Percentiles rank a stretch among this genome's conserved stretches.
Evolutionary conservation across 345 rosid genomes (phyloP).

Genomic region (Ceriops decandra): DNA sequence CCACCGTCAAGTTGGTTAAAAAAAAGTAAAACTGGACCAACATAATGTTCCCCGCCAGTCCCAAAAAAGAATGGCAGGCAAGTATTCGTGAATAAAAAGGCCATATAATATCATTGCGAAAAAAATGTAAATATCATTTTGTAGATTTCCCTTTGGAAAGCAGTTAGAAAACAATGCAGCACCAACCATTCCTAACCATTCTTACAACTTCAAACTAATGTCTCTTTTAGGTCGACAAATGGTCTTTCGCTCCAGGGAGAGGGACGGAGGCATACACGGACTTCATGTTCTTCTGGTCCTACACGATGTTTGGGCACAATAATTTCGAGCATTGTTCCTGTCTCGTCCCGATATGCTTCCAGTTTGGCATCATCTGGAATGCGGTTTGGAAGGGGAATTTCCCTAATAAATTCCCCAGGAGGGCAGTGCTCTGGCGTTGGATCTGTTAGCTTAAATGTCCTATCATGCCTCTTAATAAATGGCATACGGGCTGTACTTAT

Average conservation of each 20-base stretch:
- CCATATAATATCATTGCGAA: background rate
- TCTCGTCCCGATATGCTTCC: constrained; percentile 71
- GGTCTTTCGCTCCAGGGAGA: constrained; percentile 42
- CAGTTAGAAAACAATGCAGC: constrained; percentile 41
- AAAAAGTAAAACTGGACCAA: too few relatives aligned
- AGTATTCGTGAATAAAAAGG: background rate
- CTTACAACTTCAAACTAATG: constrained; percentile 29
- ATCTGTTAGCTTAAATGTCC: constrained; percentile 89
- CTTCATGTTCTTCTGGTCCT: constrained; percentile 95
- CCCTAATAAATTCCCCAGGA: constrained; percentile 79
- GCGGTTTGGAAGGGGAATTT: constrained; percentile 67
- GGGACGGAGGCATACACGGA: constrained; percentile 77
- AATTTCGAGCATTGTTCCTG: constrained; percentile 71
- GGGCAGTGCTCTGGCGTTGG: constrained; percentile 93
- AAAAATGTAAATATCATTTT: constrained; percentile 34
- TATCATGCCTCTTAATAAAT: constrained; percentile 63
- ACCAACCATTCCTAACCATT: constrained; percentile 23
- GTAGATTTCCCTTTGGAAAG: constrained; percentile 30
- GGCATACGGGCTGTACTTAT: constrained; percentile 73
- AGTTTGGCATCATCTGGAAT: constrained; percentile 86
- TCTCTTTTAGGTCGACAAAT: constrained; percentile 30
- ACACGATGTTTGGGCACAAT: constrained; percentile 68
- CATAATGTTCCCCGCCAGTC: background rate
- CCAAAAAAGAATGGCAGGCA: background rate
- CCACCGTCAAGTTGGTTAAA: too few relatives aligned